phyloP scores from a whole-genome alignment of 805 yeast species.

The Spathaspora boniae region DNA sequence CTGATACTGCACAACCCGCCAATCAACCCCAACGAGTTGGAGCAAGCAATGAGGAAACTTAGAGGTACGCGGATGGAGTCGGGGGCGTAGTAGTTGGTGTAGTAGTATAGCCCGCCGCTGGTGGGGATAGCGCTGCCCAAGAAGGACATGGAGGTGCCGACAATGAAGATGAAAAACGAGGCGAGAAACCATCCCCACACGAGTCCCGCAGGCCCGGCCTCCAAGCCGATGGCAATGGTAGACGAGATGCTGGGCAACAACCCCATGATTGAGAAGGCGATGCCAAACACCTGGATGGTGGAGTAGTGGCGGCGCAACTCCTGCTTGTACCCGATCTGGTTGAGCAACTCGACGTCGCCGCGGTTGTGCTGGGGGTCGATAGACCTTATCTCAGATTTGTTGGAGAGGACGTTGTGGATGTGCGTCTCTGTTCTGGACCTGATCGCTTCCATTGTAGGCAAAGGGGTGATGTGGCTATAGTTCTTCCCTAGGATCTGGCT shows the following conservation, averaged over 20 bases:
- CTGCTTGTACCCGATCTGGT: slow-evolving; percentile 64
- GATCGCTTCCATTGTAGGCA: slow-evolving; percentile 3
- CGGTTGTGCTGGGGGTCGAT: slow-evolving; percentile 11
- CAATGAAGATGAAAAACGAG: slow-evolving; percentile 47
- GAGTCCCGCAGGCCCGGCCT: slow-evolving; percentile 60
- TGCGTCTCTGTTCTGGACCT: slow-evolving; percentile 9
- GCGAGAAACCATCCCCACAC: slow-evolving; percentile 72
- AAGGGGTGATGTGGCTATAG: not conserved
- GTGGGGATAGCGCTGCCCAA: slow-evolving; percentile 67
- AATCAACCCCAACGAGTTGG: slow-evolving; percentile 61
- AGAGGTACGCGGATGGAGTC: slow-evolving; percentile 44
- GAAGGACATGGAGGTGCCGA: slow-evolving; percentile 61
- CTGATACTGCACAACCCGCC: slow-evolving; percentile 64
- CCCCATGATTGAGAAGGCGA: slow-evolving; percentile 69
- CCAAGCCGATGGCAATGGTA: slow-evolving; percentile 45
- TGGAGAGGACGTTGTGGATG: slow-evolving; percentile 12
- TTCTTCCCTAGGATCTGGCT: too few species aligned
- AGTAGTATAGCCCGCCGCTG: slow-evolving; percentile 59
- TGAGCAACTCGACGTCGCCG: slow-evolving; percentile 16
- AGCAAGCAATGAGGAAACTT: slow-evolving; percentile 59
- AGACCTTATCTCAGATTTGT: slow-evolving; percentile 14
- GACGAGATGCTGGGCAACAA: slow-evolving; percentile 60
- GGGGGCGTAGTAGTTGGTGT: slow-evolving; percentile 57
- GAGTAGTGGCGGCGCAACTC: slow-evolving; percentile 59
- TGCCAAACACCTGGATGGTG: slow-evolving; percentile 61